Evolutionary conservation across 495 filamentous ascomycete species (phyloP), one percentile per base, ranked within the genome.

Genomic region (Aspergillus mulundensis): DNA sequence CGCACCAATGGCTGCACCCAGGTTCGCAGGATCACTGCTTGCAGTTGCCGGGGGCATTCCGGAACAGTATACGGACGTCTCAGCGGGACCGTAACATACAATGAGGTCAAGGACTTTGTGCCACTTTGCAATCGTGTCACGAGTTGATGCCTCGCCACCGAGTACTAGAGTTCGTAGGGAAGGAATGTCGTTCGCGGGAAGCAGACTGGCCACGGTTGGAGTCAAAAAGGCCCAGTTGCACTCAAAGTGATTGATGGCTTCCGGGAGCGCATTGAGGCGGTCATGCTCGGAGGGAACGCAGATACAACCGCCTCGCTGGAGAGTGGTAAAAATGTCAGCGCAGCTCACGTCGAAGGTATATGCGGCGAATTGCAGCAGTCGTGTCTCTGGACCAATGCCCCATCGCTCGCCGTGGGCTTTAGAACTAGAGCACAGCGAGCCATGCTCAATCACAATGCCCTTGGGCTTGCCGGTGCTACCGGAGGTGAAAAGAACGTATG

Each of bases 341-440:
- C 84, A 70, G 32, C 76, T 73, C 25, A 78, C 70, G 52, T 89
- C 85, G 39, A 84, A 83, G 16, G 77, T 75, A 63, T 81, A 83
- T 16, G 81, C 77, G 0, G 82, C 77, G 45, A 87, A 76, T 47
- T 85, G 81, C 58, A 87, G 74, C 15, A 82, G 7, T 10, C 32
- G 32, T 15, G 32, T 36, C 8, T 28, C 25, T 28, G 25, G 25
- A 28, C 25, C 25, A 8, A 28, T 28, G 25, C 25, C 25, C 25
- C 25, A 28, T 8, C 25, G 25, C 25, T 28, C 25, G 25, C 25
- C 25, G 25, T 28, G 25, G 25, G 25, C 25, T 8, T 28, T 28
- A 4, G 25, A 28, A 28, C 25, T 28, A 8, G 25, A 28, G 25
- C 25, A 28, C 4, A 28, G 25, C 4, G 25, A 28, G 25, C 25